Conservation (phyloP, 768 basidiomycete genomes). For the Lentinula aciculospora region DNA sequence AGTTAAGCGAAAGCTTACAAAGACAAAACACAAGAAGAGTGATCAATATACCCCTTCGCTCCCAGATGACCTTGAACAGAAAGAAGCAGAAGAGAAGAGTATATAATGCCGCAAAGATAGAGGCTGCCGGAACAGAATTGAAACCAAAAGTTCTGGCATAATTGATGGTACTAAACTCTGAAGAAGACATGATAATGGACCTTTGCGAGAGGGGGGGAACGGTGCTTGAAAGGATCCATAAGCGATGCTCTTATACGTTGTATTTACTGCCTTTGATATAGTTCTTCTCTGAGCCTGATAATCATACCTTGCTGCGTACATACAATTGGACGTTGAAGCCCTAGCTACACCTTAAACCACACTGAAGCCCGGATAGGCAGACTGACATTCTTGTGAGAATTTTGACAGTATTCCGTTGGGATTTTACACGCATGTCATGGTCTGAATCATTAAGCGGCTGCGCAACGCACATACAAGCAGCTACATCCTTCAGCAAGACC, state of each 20-base stretch:
- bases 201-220: background rate
- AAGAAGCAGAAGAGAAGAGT: conserved; percentile 16
- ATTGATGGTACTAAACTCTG: background rate
- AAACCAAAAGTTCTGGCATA: conserved; percentile 13
- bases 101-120: conserved; percentile 21
- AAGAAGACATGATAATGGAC: background rate
- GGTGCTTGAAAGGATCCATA: background rate
- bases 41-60: conserved; percentile 19
- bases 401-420: background rate
- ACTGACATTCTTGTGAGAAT: background rate
- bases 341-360: too few species aligned
- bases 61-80: conserved; percentile 14
- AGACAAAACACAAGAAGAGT: conserved; percentile 20
- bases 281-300: too few species aligned
- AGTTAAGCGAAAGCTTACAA: conserved; percentile 11
- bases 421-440: background rate
- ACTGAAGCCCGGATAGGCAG: too few species aligned
- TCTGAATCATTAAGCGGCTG: background rate
- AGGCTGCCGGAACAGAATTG: conserved; percentile 16
- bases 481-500: too few species aligned
- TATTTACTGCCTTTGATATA: too few species aligned
- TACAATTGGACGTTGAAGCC: too few species aligned
- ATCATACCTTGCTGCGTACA: too few species aligned
- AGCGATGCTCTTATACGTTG: too few species aligned
- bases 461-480: background rate